A percentile compares a stretch with the other conserved stretches of the same genome.
phyloP scores from a whole-genome alignment of 2,329 filamentous ascomycete genomes.

The Aureobasidium melanogenum region DNA sequence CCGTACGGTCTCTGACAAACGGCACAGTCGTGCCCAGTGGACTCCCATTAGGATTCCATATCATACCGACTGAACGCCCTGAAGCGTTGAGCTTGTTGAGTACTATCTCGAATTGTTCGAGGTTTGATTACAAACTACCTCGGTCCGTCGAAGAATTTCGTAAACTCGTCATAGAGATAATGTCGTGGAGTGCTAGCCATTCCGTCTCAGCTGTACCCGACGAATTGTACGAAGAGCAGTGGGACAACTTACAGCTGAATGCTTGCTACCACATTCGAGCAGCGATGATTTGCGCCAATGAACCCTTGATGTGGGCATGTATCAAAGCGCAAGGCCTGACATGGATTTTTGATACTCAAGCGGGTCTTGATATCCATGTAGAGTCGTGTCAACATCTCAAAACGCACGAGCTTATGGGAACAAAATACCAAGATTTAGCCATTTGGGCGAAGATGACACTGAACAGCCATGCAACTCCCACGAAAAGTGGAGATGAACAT shows the following conservation, averaged over 20 bases:
- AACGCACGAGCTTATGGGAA: conserved; percentile 16
- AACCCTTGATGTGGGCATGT: conserved; percentile 6
- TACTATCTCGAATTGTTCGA: conserved; percentile 4
- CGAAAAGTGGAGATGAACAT: conserved; percentile 15
- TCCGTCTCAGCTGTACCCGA: conserved; percentile 7
- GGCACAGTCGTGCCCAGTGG: not conserved
- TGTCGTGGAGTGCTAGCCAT: conserved; percentile 19
- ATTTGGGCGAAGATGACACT: conserved; percentile 18
- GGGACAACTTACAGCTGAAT: conserved; percentile 15
- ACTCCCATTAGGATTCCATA: conserved; percentile 15
- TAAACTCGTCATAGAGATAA: conserved; percentile 14
- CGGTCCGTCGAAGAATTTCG: conserved; percentile 8
- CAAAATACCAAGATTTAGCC: conserved; percentile 17
- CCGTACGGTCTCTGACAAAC: not conserved
- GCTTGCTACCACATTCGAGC: conserved; percentile 18
- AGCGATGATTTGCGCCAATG: conserved; percentile 16
- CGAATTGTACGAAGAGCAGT: conserved; percentile 13
- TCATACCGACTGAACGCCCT: conserved; percentile 13
- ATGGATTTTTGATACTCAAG: conserved; percentile 12
- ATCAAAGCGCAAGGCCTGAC: conserved; percentile 4
- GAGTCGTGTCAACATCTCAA: conserved; percentile 16
- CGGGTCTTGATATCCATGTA: conserved; percentile 15
- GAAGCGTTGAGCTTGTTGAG: conserved; percentile 17
- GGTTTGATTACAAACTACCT: conserved; percentile 2
- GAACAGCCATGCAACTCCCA: conserved; percentile 16